phyloP scores from a whole-genome alignment of 805 yeast species.

The Millerozyma miso region DNA sequence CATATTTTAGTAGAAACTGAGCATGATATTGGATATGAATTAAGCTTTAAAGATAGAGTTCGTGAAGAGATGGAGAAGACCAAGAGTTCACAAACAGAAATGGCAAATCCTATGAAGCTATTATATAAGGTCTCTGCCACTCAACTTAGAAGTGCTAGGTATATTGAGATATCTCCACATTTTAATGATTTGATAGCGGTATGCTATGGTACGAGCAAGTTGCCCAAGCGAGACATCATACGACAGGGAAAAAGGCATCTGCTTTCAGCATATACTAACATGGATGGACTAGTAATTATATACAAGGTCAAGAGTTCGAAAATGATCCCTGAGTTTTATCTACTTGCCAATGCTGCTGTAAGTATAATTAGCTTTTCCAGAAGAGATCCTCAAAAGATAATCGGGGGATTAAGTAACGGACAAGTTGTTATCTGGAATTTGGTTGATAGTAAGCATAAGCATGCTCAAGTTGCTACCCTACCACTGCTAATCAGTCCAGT shows the following conservation, averaged over 20 bases:
- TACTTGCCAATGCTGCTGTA: constrained; percentile 39
- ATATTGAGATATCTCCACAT: constrained; percentile 30
- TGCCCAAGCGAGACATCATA: neutral
- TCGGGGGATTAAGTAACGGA: constrained; percentile 51
- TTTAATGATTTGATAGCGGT: constrained; percentile 29
- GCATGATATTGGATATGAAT: neutral
- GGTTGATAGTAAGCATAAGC: constrained; percentile 5
- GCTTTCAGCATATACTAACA: neutral
- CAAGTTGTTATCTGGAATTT: constrained; percentile 50
- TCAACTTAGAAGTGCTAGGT: constrained; percentile 11
- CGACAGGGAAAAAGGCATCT: neutral
- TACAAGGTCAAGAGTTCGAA: constrained; percentile 25
- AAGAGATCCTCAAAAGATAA: constrained; percentile 32
- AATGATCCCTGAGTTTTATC: constrained; percentile 32
- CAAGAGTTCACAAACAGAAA: neutral
- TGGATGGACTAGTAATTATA: constrained; percentile 24
- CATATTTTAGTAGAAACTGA: neutral
- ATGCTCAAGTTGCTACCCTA: constrained; percentile 11
- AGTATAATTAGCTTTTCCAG: constrained; percentile 37
- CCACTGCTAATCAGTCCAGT: constrained; percentile 22
- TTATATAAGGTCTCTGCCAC: constrained; percentile 1
- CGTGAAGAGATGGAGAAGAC: neutral
- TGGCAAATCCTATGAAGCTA: neutral
- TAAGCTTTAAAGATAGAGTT: neutral
- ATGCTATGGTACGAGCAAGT: constrained; percentile 5